A percentile compares a stretch with the other conserved stretches of the same genome.
phyloP scores from a whole-genome alignment of 805 yeast genomes.

The Wickerhamiella shivajii region DNA sequence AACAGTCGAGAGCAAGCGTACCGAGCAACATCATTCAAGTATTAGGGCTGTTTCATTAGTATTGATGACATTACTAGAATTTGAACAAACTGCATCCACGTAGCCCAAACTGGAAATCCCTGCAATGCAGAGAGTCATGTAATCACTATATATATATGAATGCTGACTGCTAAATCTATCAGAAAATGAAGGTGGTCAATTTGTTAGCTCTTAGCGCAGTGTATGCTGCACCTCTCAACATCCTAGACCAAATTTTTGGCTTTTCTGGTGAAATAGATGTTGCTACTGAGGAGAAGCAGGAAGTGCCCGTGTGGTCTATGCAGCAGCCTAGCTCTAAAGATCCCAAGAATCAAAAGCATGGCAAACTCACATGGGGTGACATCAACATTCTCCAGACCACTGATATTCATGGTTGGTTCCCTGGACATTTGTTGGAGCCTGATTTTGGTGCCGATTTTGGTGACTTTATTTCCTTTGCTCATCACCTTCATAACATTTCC shows the following conservation, averaged over 20 bases:
- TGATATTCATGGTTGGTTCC: slow-evolving; percentile 92
- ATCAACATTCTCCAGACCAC: slow-evolving; percentile 86
- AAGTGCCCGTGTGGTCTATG: too few species aligned
- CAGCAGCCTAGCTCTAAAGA: slow-evolving; percentile 7
- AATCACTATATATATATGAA: too few species aligned
- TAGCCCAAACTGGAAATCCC: too few species aligned
- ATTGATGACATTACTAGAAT: too few species aligned
- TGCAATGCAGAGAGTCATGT: too few species aligned
- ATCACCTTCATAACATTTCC: slow-evolving; percentile 35
- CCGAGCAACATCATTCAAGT: too few species aligned
- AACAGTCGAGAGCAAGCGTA: too few species aligned
- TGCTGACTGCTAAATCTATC: too few species aligned
- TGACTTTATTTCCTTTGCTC: slow-evolving; percentile 58
- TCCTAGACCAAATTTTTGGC: slow-evolving; percentile 1
- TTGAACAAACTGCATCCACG: too few species aligned
- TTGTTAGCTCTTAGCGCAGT: slow-evolving; percentile 13
- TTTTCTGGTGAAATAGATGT: too few species aligned
- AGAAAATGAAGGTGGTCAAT: slow-evolving; percentile 9
- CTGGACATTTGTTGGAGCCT: slow-evolving; percentile 72
- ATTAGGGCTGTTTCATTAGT: too few species aligned
- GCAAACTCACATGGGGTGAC: slow-evolving; percentile 41
- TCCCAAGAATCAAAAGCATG: slow-evolving; percentile 6
- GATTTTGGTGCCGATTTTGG: slow-evolving; percentile 65
- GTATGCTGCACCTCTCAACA: slow-evolving; percentile 20
- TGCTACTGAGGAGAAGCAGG: too few species aligned